Evolutionary conservation across 495 filamentous ascomycete species (phyloP).

Genomic region (Amniculicola lignicola): DNA sequence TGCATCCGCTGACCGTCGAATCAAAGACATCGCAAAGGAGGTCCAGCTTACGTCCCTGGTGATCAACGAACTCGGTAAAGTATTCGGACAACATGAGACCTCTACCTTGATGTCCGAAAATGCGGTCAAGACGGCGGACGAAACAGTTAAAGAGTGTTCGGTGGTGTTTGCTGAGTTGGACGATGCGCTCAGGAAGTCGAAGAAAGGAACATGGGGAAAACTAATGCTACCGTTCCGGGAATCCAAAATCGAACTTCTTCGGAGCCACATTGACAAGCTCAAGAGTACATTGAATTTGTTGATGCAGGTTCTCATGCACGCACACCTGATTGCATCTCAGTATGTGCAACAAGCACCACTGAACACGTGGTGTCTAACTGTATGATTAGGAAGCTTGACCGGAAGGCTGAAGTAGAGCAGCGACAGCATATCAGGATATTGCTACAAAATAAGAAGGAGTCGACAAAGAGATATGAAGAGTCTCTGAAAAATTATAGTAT

Average conservation of each 20-base stretch:
- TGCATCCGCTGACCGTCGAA: constrained; percentile 26
- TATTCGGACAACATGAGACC: constrained; percentile 26
- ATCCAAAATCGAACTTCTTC: constrained; percentile 28
- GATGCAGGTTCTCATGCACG: constrained; percentile 34
- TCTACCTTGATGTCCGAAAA: constrained; percentile 25
- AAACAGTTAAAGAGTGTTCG: constrained; percentile 31
- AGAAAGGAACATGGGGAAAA: constrained; percentile 22
- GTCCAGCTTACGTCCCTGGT: constrained; percentile 31
- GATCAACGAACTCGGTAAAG: constrained; percentile 27
- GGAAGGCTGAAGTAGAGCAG: constrained; percentile 21
- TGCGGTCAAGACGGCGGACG: constrained; percentile 30
- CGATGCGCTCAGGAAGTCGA: constrained; percentile 22
- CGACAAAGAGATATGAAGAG: constrained; percentile 27
- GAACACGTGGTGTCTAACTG: background rate
- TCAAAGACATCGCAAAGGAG: constrained; percentile 35
- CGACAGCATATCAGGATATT: constrained; percentile 29
- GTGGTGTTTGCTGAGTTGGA: constrained; percentile 30
- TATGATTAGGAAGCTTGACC: constrained; percentile 18
- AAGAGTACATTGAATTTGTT: constrained; percentile 34
- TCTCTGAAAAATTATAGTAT: constrained; percentile 22
- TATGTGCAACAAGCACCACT: background rate
- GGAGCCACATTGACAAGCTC: constrained; percentile 32
- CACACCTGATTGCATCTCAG: constrained; percentile 26
- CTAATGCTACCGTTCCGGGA: constrained; percentile 32
- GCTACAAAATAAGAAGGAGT: constrained; percentile 25